Base-by-base conservation (phyloP, 2,329 filamentous ascomycete species). In the Ascosphaera acerosa region DNA sequence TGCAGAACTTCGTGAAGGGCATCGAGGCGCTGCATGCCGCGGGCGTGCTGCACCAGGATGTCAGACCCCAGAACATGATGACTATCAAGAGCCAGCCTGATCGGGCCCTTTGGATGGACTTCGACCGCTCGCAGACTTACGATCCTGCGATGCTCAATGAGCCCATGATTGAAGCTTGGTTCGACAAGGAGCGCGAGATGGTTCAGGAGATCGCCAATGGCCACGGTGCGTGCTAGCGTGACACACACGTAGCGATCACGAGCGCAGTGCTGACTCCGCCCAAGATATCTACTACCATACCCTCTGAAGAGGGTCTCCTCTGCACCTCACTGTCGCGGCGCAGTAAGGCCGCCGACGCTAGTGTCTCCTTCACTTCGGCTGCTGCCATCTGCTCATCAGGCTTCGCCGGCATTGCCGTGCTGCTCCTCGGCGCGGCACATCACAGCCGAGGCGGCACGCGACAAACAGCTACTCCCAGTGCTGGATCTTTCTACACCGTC, bases 31-130 rank as follows among this genome's bases (percentile, higher is more conserved):
- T 47, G 6, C 39, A 44, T 17, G 29, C 31, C 9, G 42, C 41
- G n/a, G 18, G 35, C 4, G 31, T 45, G 15, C 26, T 36, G n/a
- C 41, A 45, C 22, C 32, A 29, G 19, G 41, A 45, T 34, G 33
- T 44, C 3, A 39, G 42, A 16, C 42, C 43, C 1, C 43, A 39
- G 26, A 42, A 44, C 32, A 42, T 47, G 30, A 38, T 47, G 15
- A 20, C 42, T 22, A 35, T 43, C 2, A 33, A 35, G 31, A 39
- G 34, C 3, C 32, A 36, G 5, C 27, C 29, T 18, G 32, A 33
- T 18, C 35, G 38, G 18, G 29, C 40, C 4, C 36, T 45, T 10
- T 44, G 37, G 40, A 30, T 44, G 18, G 40, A 42, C 36, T 45
- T 46, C 29, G 39, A 46, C 34, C 35, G 42, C 30, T 37, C 38